Evolutionary conservation across 2,329 filamentous ascomycete species (phyloP), one percentile per base, ranked within the genome.

Genomic region (Pyrenochaeta sp.): DNA sequence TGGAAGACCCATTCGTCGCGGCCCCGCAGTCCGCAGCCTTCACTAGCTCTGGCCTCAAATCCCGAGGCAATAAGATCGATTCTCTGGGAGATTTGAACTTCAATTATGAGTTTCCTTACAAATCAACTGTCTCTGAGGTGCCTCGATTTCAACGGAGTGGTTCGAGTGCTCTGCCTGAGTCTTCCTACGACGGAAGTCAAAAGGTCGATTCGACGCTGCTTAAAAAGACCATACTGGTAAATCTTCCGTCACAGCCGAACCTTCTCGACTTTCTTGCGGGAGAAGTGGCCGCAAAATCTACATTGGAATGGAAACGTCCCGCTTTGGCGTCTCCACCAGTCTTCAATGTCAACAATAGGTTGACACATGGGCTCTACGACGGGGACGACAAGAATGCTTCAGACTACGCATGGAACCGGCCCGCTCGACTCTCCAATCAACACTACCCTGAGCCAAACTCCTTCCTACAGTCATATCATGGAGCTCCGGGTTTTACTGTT

Each of bases 1-100:
- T 62, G 7, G 63, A 67, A 23, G 64, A 67, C 23, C 66, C 66
- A 3, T 68, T 67, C 27, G 43, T 67, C 10, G 52, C 44, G 13
- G 37, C 51, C 8, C 27, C 18, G 11, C 30, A 27, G 7, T 11
- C 31, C 11, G 21, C 31, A 9, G 14, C 18, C 7, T 34, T 9
- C 13, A 11, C n/a, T 7, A n/a, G 18, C 10, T 13, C 31, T 13
- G 10, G 2, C 17, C 31, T 22, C n/a, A 37, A 32, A 7, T 31
- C 32, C 26, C 20, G 21, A 29, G 11, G 7, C 20, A 17, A 27
- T 21, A 37, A 7, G 4, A 10, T 27, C 7, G 41, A 27, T 7
- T 24, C 18, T n/a, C 40, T 35, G 19, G 57, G 58, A 3, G 55
- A 53, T 2, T 49, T 67, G 41, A 51, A 67, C 39, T 60, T 64